phyloP scores from a whole-genome alignment of 192 early-diverging fungal species.

The Podila verticillata region DNA sequence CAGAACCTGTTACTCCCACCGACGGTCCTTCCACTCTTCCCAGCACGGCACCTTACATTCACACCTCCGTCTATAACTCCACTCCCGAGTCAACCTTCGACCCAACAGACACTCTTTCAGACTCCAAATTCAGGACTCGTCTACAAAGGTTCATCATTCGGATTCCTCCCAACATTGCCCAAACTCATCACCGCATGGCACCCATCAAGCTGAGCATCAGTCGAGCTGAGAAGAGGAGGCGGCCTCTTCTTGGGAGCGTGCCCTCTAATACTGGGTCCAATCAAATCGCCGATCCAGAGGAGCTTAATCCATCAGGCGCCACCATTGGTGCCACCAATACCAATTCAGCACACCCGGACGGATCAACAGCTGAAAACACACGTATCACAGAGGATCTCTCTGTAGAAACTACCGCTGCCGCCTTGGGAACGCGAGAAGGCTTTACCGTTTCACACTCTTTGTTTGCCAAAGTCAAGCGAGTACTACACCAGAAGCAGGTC shows the following conservation, averaged over 20 bases:
- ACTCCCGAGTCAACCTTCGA: background rate
- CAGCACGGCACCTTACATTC: no score
- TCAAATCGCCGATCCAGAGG: no score
- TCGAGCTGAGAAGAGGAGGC: conserved; percentile 20
- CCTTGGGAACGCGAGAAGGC: conserved; percentile 14
- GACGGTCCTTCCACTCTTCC: no score
- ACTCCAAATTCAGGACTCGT: conserved; percentile 16
- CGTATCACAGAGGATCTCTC: background rate
- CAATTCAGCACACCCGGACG: no score
- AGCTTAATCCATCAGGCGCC: no score
- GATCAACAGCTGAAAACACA: background rate
- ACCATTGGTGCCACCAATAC: no score
- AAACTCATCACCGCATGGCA: conserved; percentile 20
- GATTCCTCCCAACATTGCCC: conserved; percentile 22
- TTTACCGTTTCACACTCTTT: conserved; percentile 34
- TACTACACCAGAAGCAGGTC: conserved; percentile 10
- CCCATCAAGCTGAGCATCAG: conserved; percentile 9
- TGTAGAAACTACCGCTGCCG: background rate
- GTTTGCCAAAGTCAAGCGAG: conserved; percentile 34
- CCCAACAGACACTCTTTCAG: background rate
- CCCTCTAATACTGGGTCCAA: background rate
- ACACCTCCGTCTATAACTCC: no score
- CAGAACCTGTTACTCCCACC: no score
- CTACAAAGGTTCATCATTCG: conserved; percentile 23
- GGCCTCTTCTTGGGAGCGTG: background rate